These are phyloP conservation scores for Aspergillus wentii DNA, from an alignment of 495 filamentous ascomycete species.

Conservation along the genomic window DNA sequence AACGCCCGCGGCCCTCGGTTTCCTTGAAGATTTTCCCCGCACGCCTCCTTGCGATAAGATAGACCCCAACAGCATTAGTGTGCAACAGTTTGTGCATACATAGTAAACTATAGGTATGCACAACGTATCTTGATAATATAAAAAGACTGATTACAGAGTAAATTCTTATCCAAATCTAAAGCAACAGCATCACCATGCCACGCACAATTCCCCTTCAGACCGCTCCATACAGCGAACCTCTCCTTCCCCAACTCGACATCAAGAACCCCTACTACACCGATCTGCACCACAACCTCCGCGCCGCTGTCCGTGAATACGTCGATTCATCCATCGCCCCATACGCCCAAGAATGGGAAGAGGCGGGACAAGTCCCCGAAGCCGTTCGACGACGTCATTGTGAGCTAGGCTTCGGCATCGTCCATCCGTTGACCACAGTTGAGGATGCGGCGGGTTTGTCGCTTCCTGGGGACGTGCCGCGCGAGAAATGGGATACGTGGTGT, in stretches of 20 bases:
- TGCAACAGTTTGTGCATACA: too few species aligned
- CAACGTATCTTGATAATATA: too few species aligned
- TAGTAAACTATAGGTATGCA: too few species aligned
- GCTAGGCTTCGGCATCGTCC: slow-evolving; percentile 32
- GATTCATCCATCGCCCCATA: slow-evolving; percentile 38
- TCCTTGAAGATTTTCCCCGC: slow-evolving; percentile 11
- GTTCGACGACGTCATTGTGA: slow-evolving; percentile 34
- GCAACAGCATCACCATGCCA: slow-evolving; percentile 12
- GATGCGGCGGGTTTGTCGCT: slow-evolving; percentile 27
- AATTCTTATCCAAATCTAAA: too few species aligned
- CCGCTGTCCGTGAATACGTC: slow-evolving; percentile 40
- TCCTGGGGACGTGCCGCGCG: slow-evolving; percentile 33
- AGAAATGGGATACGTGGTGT: slow-evolving; percentile 49
- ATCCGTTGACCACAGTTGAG: slow-evolving; percentile 30
- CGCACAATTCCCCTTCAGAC: slow-evolving; percentile 20
- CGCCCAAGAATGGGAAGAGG: slow-evolving; percentile 45
- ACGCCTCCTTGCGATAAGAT: slow-evolving; percentile 1
- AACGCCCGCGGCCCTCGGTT: slow-evolving; percentile 11
- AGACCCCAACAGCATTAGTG: too few species aligned
- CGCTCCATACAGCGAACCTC: slow-evolving; percentile 37
- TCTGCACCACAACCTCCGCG: slow-evolving; percentile 40
- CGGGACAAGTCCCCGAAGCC: slow-evolving; percentile 36
- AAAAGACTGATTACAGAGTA: too few species aligned
- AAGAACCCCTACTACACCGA: slow-evolving; percentile 45
- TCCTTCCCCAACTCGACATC: slow-evolving; percentile 34